Conservation (phyloP, 768 basidiomycete genomes). For the Holtermannia corniformis region DNA sequence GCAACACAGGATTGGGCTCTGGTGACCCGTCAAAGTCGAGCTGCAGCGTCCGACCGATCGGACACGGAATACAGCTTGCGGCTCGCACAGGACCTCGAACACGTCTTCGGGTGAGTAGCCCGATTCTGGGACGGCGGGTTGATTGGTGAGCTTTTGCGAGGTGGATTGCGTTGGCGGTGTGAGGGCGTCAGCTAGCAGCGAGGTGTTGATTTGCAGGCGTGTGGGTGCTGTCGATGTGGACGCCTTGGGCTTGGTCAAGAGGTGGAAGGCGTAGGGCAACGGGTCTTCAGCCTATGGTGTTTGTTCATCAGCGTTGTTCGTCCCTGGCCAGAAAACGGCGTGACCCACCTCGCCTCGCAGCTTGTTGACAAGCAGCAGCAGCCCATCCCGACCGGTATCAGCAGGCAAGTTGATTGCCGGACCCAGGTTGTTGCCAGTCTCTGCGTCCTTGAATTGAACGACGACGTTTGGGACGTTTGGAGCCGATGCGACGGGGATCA, state of each 20-base stretch:
- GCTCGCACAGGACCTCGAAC: constrained; percentile 78
- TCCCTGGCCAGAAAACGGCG: background rate
- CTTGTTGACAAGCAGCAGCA: constrained; percentile 84
- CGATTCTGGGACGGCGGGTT: constrained; percentile 1
- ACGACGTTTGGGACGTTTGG: constrained; percentile 57
- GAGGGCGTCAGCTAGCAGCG: constrained; percentile 72
- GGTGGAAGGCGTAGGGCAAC: constrained; percentile 83
- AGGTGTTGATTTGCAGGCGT: constrained; percentile 71
- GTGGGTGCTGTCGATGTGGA: constrained; percentile 43
- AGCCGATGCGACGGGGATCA: constrained; percentile 36
- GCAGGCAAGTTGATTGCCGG: constrained; percentile 84
- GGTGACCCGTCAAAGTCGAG: constrained; percentile 82
- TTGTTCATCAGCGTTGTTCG: background rate
- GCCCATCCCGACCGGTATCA: constrained; percentile 67
- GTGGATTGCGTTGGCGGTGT: constrained; percentile 44
- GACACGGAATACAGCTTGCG: constrained; percentile 91
- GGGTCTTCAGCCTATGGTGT: constrained; percentile 65
- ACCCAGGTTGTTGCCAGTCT: constrained; percentile 69
- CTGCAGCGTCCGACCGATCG: constrained; percentile 90
- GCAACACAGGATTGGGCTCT: constrained; percentile 86
- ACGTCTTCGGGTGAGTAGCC: constrained; percentile 58
- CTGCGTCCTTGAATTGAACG: constrained; percentile 85
- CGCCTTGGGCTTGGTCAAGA: constrained; percentile 41
- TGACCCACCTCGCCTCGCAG: constrained; percentile 59
- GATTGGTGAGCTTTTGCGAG: constrained; percentile 6